Conservation (phyloP, 2,329 filamentous ascomycete genomes). For the Fonsecaea monophora region DNA sequence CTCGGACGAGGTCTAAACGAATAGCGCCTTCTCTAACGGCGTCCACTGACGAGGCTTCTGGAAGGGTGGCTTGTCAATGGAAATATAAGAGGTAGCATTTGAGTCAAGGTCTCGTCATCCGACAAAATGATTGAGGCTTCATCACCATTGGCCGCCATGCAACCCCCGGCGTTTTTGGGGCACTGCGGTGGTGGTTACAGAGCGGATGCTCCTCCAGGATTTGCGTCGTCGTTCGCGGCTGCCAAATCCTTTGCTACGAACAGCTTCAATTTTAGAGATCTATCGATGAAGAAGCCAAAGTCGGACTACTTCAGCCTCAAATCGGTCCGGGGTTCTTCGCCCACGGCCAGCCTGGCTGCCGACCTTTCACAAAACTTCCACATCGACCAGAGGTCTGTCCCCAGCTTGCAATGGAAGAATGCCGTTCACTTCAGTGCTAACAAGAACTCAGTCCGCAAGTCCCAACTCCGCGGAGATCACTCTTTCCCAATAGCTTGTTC, state of each 20-base stretch:
- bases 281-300: conserved; percentile 72
- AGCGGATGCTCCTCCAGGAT: conserved; percentile 61
- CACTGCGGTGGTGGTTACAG: conserved; percentile 60
- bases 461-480: conserved; percentile 80
- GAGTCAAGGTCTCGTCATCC: background rate
- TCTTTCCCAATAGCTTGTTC: conserved; percentile 78
- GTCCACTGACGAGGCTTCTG: background rate
- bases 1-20: conserved; percentile 23
- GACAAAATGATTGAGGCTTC: conserved; percentile 78
- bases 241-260: conserved; percentile 65
- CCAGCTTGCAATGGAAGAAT: conserved; percentile 25
- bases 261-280: conserved; percentile 76
- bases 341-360: conserved; percentile 86
- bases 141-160: conserved; percentile 92
- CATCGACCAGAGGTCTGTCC: conserved; percentile 83
- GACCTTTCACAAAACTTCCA: conserved; percentile 97
- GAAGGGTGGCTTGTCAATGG: conserved; percentile 8
- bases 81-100: conserved; percentile 24
- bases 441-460: conserved; percentile 71
- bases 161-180: conserved; percentile 68
- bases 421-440: conserved; percentile 42
- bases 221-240: conserved; percentile 56
- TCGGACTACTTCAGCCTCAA: conserved; percentile 84
- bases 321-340: conserved; percentile 81
- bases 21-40: conserved; percentile 5